Evolutionary conservation across 495 filamentous ascomycete genomes (phyloP), one percentile per base, ranked within the genome.

Genomic region (Aspergillus biplanus): DNA sequence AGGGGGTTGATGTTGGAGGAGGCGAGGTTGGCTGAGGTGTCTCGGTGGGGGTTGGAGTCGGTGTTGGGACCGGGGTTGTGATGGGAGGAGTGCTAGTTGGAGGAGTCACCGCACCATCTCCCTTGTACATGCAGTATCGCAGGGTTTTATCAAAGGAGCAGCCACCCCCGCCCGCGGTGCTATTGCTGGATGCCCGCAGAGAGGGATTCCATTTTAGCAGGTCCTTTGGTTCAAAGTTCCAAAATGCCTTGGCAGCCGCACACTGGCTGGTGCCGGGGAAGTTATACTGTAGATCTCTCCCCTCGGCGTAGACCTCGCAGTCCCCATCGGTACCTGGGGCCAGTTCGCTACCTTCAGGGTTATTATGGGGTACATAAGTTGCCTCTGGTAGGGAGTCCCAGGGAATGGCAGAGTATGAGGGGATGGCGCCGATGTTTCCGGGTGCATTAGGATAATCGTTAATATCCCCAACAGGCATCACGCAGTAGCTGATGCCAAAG

Each of bases 381-480:
- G 37, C 37, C 1, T 39, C 37, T 7, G 37, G 37, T 7, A 39
- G 37, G 13, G 8, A 8, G 3, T 39, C 13, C 37, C 37, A 39
- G 52, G 13, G 32, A 6, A 32, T 32, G 6, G 5, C 16, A 2
- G 49, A 32, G 13, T 8, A 27, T 11, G 54, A 56, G 39, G 39
- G 42, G 6, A 59, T 52, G 18, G 49, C 49, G 1, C 57, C 57
- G 6, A 59, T 52, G 18, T 59, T 50, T 12, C 57, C 57, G 2
- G 57, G 57, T 21, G 57, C 32, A 46, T 62, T 32, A 4, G 70
- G 46, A 56, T 69, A 49, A 69, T 62, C 56, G 55, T 44, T 16
- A 39, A 65, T 32, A 65, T 53, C 39, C 35, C 54, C 39, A 34
- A 63, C 32, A 13, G 52, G 56, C 4, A 33, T 37, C 5, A 61